Percentiles rank a stretch among this genome's conserved stretches.
These are phyloP conservation scores for Podaxis pistillaris DNA, from an alignment of 768 basidiomycete species.

Conservation along the genomic window DNA sequence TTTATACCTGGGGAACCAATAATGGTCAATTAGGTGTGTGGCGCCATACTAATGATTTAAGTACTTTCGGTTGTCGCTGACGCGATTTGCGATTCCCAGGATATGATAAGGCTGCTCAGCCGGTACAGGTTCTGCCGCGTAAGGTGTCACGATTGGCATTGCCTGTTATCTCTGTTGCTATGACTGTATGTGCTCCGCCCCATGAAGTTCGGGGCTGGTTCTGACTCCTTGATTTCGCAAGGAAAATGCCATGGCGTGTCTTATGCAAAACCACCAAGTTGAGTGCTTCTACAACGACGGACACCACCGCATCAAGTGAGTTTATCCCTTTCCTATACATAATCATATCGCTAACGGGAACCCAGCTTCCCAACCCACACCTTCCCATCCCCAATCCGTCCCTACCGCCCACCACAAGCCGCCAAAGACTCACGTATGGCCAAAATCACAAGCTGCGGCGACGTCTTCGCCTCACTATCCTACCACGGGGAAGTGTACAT, in stretches of 20 bases:
- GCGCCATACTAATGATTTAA: neutral
- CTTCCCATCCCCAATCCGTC: slow-evolving; percentile 72
- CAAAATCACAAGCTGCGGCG: slow-evolving; percentile 80
- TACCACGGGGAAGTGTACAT: slow-evolving; percentile 90
- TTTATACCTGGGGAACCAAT: slow-evolving; percentile 94
- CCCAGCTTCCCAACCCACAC: slow-evolving; percentile 71
- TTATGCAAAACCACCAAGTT: slow-evolving; percentile 79
- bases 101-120: slow-evolving; percentile 73
- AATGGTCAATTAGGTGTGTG: slow-evolving; percentile 81
- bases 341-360: slow-evolving; percentile 1
- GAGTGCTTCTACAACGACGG: slow-evolving; percentile 79
- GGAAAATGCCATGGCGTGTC: slow-evolving; percentile 83
- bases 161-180: slow-evolving; percentile 67
- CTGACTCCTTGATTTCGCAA: slow-evolving; percentile 23
- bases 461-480: slow-evolving; percentile 79
- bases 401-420: slow-evolving; percentile 82
- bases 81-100: slow-evolving; percentile 48
- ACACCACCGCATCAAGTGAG: slow-evolving; percentile 72
- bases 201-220: neutral
- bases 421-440: slow-evolving; percentile 66
- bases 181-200: slow-evolving; percentile 54
- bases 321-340: neutral
- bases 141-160: slow-evolving; percentile 77
- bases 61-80: neutral
- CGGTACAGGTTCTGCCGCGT: slow-evolving; percentile 74